Conservation (phyloP, 305 asterid genomes). For the Nicotiana rustica region DNA sequence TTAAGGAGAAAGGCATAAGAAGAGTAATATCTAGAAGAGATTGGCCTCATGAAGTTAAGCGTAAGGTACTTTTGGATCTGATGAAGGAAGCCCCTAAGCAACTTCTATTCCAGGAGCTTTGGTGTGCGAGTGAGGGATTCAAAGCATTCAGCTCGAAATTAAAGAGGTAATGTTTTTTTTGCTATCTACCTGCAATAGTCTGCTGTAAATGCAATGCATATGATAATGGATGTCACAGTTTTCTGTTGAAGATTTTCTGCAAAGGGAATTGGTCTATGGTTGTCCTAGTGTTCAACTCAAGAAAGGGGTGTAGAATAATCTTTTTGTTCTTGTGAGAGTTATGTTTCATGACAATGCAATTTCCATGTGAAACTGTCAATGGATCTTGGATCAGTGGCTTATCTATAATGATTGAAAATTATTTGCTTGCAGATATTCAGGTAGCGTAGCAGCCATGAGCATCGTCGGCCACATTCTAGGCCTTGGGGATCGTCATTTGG, state of each 20-base stretch:
- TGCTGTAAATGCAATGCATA: slow-evolving; percentile 24
- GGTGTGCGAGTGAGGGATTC: slow-evolving; percentile 99
- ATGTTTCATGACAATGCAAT: slow-evolving; percentile 9
- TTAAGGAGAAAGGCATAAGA: slow-evolving; percentile 98
- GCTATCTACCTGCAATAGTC: slow-evolving; percentile 11
- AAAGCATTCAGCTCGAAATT: slow-evolving; percentile 88
- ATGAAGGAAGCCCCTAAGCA: slow-evolving; percentile 96
- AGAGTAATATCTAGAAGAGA: slow-evolving; percentile 98
- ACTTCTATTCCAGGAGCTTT: slow-evolving; percentile 96
- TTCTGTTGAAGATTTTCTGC: slow-evolving; percentile 13
- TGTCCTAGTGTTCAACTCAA: slow-evolving; percentile 24
- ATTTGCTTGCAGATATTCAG: slow-evolving; percentile 79
- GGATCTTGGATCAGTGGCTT: slow-evolving; percentile 23
- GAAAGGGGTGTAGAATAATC: slow-evolving; percentile 19
- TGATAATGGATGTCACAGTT: background rate
- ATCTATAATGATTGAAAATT: background rate
- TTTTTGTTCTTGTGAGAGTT: slow-evolving; percentile 21
- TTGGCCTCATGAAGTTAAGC: slow-evolving; percentile 99
- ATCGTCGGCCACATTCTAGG: slow-evolving; percentile 95
- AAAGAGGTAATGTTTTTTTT: slow-evolving; percentile 66
- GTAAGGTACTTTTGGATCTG: slow-evolving; percentile 92
- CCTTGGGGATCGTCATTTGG: slow-evolving; percentile 98
- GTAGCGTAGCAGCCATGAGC: slow-evolving; percentile 98
- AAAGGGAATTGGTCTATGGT: background rate
- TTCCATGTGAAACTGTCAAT: slow-evolving; percentile 19